Base-by-base conservation (phyloP, 176 grass and related monocot species). In the Cenchrus fungigraminus region DNA sequence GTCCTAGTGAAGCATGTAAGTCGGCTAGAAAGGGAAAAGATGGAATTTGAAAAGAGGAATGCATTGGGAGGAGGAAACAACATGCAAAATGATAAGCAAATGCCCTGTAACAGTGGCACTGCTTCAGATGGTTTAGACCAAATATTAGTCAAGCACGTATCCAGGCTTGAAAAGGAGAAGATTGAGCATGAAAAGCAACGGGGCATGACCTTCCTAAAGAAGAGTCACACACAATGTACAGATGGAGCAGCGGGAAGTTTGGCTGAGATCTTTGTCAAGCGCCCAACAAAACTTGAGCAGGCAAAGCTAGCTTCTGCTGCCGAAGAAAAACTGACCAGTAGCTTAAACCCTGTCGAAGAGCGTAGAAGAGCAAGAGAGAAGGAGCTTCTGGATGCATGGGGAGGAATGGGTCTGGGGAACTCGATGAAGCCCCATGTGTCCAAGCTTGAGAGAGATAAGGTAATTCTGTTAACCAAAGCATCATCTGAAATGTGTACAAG, bases 391-490 rank as follows among this genome's bases (percentile, higher is more conserved):
- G 86, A 94, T 72, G 81, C 86, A 12, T 96, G 97, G 93, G 93
- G 97, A 79, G 91, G 90, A 32, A 68, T 94, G 65, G 89, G 93
- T 57, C 88, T 96, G 17, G 91, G 67, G 47, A 99, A 88, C 87
- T 94, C 84, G 5, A 86, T 99, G 78, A 87, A 80, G 60, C 93
- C 91, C 31, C 91, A 83, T 91, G 70, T 94, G 50, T 99, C 97
- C 12, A 95, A 86, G 88, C 92, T 98, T 16, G 91, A 94, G 77
- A 82, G 34, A 60, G 97, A 92, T n/a, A 99, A 99, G 97, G 97
- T 92, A 80, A 79, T 63, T 75, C 29, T 63, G 45, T 50, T 66
- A 10, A 79, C 45, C 54, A 43, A 67, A 0, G 46, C 14, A 71
- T 44, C 65, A 40, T 73, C 47, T 79, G 9, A 34, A 61, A 55